Evolutionary conservation across 1,284 basidiomycete genomes (phyloP), one percentile per base, ranked within the genome.

Genomic region (Fereydounia khargensis): DNA sequence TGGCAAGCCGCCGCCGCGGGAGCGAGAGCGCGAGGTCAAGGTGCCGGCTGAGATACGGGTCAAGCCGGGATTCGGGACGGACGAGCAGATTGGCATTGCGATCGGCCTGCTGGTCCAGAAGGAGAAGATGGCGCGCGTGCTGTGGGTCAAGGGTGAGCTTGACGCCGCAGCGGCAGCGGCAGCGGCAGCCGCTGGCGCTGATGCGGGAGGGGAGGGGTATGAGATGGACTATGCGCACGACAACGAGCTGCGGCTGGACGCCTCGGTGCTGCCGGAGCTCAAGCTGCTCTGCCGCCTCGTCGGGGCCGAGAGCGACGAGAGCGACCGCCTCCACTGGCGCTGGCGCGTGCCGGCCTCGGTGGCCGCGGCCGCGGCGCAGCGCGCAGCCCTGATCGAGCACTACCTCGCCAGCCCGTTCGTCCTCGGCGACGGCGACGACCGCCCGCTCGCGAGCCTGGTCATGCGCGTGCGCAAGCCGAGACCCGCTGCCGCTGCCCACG

Each of bases 281-380:
- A 73, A 73, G 50, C 46, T 75, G 21, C 60, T 75, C 3, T 70
- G 68, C 42, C 68, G 70, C 16, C 55, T 74, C 10, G 58, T 67
- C 0, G 69, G 65, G 19, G 38, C 74, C 14, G 49, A 67, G 35
- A 48, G 50, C 13, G 44, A 68, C 35, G 52, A 65, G 3, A 44
- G 38, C 41, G 49, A 67, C 39, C 31, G 42, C 17, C 46, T 62
- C 21, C 38, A 57, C 31, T 69, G 67, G 65, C 40, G 44, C 4
- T 75, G 73, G 73, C 42, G 34, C n/a, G 57, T 75, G 1, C 70
- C 73, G 8, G 40, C 60, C 6, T 31, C 36, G 20, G 42, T 51
- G 13, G 32, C 60, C 14, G 70, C 73, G 0, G 31, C 25, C 20
- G 51, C 74, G 3, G 55, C 68, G n/a, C 49, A 58, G 28, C 61